Evolutionary conservation across 2,329 filamentous ascomycete species (phyloP).

Genomic region (Fusarium phyllophilum): DNA sequence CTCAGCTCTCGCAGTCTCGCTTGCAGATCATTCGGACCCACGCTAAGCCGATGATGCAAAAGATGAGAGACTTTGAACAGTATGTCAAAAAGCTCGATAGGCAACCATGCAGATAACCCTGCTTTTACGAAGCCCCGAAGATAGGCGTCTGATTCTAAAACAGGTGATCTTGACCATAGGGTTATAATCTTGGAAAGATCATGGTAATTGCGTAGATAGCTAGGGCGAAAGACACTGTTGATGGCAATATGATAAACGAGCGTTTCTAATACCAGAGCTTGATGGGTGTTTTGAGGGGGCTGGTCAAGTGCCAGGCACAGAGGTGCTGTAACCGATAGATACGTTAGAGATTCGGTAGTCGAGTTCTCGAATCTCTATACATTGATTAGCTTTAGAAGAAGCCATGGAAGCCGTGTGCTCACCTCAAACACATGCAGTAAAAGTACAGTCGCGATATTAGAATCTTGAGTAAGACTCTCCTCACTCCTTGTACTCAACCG

Average conservation of each 20-base stretch:
- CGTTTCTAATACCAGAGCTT: background rate
- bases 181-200: background rate
- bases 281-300: background rate
- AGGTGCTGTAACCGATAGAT: background rate
- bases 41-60: background rate
- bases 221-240: background rate
- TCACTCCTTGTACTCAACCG: background rate
- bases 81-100: background rate
- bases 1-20: background rate
- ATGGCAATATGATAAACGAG: background rate
- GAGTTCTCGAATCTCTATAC: background rate
- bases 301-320: background rate
- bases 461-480: background rate
- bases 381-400: background rate
- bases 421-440: background rate
- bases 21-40: background rate
- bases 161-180: background rate
- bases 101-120: background rate
- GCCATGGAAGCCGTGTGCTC: background rate
- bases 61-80: background rate
- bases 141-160: background rate
- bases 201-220: background rate
- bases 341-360: accelerated
- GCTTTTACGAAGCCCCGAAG: background rate
- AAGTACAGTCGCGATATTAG: background rate